Evolutionary conservation across 139 green algal species (phyloP), one percentile per base, ranked within the genome.

Genomic region (Asterochloris erici): DNA sequence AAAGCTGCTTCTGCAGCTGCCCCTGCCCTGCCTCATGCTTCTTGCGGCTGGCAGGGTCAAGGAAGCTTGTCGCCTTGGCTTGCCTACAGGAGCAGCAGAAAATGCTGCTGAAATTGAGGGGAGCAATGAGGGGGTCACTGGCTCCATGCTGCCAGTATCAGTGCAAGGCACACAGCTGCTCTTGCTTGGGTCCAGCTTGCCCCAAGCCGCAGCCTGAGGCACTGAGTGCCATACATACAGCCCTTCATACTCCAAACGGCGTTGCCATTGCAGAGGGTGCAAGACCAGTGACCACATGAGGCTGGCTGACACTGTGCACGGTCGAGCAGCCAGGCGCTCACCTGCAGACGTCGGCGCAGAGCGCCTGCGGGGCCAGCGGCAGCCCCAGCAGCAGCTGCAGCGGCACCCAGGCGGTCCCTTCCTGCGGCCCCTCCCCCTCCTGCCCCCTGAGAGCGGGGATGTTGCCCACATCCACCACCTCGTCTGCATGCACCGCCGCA

Each of bases 341-440:
- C 61, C 74, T 62, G 83, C 94, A 98, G 10, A 98, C 93, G 13
- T 85, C 82, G 54, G 79, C 76, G 85, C 94, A 98, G 64, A 98
- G 88, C 16, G 68, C 27, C 68, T 88, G 85, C 77, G 89, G 88
- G 69, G 90, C 84, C 68, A 98, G 89, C 14, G 94, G 94, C 63
- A 98, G 76, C 23, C 94, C 94, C 70, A 97, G 84, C 68, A 87
- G 81, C 9, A 96, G 70, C 6, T 82, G 79, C 80, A 98, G 85
- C 0, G 94, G 94, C 79, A 96, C 29, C 94, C 94, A 98, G 19
- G 11, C 38, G 38, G 38, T 6, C 38, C 38, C 38, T 54, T 29
- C n/a, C n/a, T 77, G 71, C 71, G 16, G 26, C 71, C 23, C 16
- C 19, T 1, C 71, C n/a, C 10, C 71, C n/a, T 54, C 38, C 38